Conservation (phyloP, 1,284 basidiomycete genomes). For the Cystobasidium slooffiae region DNA sequence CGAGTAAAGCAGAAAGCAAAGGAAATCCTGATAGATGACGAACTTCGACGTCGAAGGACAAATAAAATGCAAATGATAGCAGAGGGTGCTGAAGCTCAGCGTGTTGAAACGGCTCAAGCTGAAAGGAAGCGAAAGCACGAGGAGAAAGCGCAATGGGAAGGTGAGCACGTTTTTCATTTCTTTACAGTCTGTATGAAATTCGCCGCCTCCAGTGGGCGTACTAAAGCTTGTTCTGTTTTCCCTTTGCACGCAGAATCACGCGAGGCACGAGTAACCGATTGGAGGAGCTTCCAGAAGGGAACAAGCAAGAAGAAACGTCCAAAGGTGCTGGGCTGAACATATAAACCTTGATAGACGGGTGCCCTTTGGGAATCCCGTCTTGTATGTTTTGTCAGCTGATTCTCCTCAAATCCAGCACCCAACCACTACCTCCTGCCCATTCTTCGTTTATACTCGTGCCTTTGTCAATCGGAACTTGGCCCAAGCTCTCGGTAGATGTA, state of each 20-base stretch:
- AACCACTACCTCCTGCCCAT: not conserved
- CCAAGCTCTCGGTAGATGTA: constrained; percentile 8
- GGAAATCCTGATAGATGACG: constrained; percentile 64
- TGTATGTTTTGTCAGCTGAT: constrained; percentile 27
- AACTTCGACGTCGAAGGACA: constrained; percentile 59
- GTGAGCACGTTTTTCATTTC: constrained; percentile 51
- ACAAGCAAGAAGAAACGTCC: constrained; percentile 71
- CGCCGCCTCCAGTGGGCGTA: not conserved
- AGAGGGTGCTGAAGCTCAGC: constrained; percentile 63
- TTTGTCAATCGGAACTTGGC: not conserved
- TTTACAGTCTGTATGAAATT: not conserved
- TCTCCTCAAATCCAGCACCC: constrained; percentile 3
- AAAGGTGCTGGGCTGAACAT: constrained; percentile 42
- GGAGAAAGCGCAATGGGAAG: constrained; percentile 62
- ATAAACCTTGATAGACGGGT: not conserved
- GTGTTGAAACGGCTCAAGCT: constrained; percentile 59
- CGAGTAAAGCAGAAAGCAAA: constrained; percentile 60
- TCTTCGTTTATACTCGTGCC: not conserved
- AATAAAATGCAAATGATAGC: constrained; percentile 62
- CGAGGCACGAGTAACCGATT: constrained; percentile 51
- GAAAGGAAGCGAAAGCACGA: constrained; percentile 60
- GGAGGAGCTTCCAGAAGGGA: constrained; percentile 51
- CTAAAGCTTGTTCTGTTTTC: constrained; percentile 2
- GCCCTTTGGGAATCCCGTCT: not conserved
- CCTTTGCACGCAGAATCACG: constrained; percentile 46